Evolutionary conservation across 768 basidiomycete species (phyloP).

Genomic region (Rhizopogon roseolus): DNA sequence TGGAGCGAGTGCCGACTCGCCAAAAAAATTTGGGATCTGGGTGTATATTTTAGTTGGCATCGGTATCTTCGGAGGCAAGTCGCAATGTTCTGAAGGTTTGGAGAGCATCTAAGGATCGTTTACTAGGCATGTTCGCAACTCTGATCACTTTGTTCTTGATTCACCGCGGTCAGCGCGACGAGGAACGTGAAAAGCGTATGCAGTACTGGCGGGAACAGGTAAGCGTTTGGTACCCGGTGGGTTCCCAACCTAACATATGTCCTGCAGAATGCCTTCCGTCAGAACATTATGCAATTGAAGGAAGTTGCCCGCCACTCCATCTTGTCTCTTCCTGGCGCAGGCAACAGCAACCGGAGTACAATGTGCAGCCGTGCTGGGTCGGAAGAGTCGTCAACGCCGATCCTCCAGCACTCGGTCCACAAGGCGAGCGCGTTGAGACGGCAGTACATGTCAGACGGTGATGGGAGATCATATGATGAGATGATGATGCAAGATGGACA

Average conservation of each 20-base stretch:
- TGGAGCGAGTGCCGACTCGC: constrained; percentile 51
- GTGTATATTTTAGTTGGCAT: constrained; percentile 70
- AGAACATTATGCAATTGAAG: constrained; percentile 76
- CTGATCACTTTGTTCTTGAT: constrained; percentile 63
- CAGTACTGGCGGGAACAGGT: constrained; percentile 92
- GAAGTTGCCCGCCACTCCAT: constrained; percentile 68
- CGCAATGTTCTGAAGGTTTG: neutral
- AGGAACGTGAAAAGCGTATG: constrained; percentile 76
- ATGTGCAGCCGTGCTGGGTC: constrained; percentile 43
- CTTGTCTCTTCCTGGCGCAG: constrained; percentile 43
- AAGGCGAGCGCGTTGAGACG: constrained; percentile 52
- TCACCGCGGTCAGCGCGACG: constrained; percentile 67
- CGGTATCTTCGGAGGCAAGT: constrained; percentile 68
- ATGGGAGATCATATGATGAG: constrained; percentile 44
- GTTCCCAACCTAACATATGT: neutral
- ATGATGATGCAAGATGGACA: constrained; percentile 37
- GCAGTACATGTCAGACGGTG: constrained; percentile 43
- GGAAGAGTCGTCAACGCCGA: constrained; percentile 54
- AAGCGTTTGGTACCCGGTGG: neutral
- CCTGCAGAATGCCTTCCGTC: constrained; percentile 67
- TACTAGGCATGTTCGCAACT: constrained; percentile 68
- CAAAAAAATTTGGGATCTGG: constrained; percentile 60
- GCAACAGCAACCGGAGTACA: constrained; percentile 43
- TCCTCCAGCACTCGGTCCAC: constrained; percentile 39
- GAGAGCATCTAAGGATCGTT: neutral